A percentile compares a stretch with the other conserved stretches of the same genome.
phyloP scores from a whole-genome alignment of 2,329 filamentous ascomycete genomes.

The Pestalotiopsis sp. region DNA sequence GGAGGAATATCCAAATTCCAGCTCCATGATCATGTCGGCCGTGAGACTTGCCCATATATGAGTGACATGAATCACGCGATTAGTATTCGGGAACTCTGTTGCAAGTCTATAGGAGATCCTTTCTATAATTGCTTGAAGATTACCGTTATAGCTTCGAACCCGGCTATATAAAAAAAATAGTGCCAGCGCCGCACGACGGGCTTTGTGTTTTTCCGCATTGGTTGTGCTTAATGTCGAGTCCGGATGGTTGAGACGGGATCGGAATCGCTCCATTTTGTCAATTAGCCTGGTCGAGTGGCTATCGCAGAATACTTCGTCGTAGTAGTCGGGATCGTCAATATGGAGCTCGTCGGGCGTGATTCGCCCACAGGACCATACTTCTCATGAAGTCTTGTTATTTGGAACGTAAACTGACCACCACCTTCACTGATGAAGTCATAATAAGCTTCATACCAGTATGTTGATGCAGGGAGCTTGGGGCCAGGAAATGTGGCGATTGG shows the following conservation, averaged over 20 bases:
- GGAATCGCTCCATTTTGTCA: slow-evolving; percentile 14
- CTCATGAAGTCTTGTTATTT: slow-evolving; percentile 19
- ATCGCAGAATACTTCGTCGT: background rate
- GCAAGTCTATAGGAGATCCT: background rate
- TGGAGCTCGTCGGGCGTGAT: slow-evolving; percentile 10
- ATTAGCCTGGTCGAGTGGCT: slow-evolving; percentile 6
- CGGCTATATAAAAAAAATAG: background rate
- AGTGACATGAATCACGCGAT: background rate
- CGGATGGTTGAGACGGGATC: background rate
- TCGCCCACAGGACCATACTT: slow-evolving; percentile 14
- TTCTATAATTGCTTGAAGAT: background rate
- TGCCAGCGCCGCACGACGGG: slow-evolving; percentile 1
- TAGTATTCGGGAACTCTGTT: background rate
- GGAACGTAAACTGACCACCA: slow-evolving; percentile 17
- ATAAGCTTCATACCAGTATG: slow-evolving; percentile 19
- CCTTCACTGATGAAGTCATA: slow-evolving; percentile 17
- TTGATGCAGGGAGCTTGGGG: slow-evolving; percentile 19
- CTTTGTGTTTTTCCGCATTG: slow-evolving; percentile 12
- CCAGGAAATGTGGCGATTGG: slow-evolving; percentile 19
- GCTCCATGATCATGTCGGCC: background rate
- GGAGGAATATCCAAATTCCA: background rate
- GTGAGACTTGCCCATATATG: slow-evolving; percentile 4
- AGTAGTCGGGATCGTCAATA: slow-evolving; percentile 7
- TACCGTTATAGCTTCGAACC: background rate
- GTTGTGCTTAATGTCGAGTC: slow-evolving; percentile 3